These are phyloP conservation scores for Hygrocybe coccinea DNA, from an alignment of 768 basidiomycete genomes.

Conservation along the genomic window DNA sequence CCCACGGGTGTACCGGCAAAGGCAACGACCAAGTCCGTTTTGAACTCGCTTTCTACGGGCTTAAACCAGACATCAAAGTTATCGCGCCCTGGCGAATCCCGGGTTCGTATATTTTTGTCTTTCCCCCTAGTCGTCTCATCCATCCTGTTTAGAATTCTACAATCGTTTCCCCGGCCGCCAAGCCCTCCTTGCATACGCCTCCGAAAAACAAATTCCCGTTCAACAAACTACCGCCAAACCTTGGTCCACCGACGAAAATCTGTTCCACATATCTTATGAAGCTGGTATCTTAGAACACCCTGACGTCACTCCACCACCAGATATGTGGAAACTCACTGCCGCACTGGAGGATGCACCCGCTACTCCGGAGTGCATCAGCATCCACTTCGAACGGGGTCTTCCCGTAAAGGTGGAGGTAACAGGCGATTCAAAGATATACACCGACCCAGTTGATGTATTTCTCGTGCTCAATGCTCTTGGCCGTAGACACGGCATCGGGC, in stretches of 20 bases:
- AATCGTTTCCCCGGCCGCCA: conserved; percentile 94
- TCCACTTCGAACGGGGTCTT: conserved; percentile 84
- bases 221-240: conserved; percentile 94
- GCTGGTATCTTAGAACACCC: conserved; percentile 98
- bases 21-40: conserved; percentile 99
- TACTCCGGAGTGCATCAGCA: conserved; percentile 70
- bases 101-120: conserved; percentile 41
- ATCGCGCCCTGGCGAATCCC: conserved; percentile 98
- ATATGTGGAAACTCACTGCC: conserved; percentile 99
- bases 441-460: conserved; percentile 96
- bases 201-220: conserved; percentile 84
- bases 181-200: conserved; percentile 87
- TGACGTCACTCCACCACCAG: conserved; percentile 83
- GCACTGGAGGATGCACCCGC: conserved; percentile 78
- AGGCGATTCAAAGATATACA: conserved; percentile 56
- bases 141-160: conserved; percentile 72
- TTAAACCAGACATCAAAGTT: conserved; percentile 98
- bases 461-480: conserved; percentile 84
- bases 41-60: conserved; percentile 97
- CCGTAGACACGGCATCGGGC: conserved; percentile 91
- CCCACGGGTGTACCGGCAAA: conserved; percentile 99
- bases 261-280: conserved; percentile 99
- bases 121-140: not conserved
- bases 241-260: conserved; percentile 99
- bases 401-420: conserved; percentile 74